These are phyloP conservation scores for Pharnaceum exiguum DNA, from an alignment of 148 eudicot species.

Conservation along the genomic window DNA sequence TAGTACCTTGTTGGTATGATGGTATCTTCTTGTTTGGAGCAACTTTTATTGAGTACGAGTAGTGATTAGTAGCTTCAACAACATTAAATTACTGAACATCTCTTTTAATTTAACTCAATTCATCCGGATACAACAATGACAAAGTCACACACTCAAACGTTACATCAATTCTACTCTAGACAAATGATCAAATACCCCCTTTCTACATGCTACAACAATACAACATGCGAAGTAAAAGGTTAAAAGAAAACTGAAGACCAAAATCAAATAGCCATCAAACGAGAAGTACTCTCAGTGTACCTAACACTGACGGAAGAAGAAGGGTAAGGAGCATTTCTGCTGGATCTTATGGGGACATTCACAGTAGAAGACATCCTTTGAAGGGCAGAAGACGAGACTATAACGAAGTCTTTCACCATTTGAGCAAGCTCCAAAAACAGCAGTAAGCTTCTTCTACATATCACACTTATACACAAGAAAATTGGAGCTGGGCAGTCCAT, in stretches of 20 bases:
- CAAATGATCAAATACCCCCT: neutral
- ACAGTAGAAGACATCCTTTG: slow-evolving; percentile 12
- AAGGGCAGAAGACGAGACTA: slow-evolving; percentile 13
- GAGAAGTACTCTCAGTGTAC: slow-evolving; percentile 15
- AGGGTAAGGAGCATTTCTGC: neutral
- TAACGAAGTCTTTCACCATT: slow-evolving; percentile 4
- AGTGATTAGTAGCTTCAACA: no score
- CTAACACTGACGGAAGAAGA: slow-evolving; percentile 11
- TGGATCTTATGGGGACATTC: neutral
- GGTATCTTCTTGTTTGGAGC: no score
- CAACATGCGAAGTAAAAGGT: neutral
- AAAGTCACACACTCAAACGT: no score
- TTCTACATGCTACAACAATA: neutral
- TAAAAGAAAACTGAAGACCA: neutral
- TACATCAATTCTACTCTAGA: no score
- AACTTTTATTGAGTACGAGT: no score
- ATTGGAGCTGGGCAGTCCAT: slow-evolving; percentile 11
- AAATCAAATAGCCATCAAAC: slow-evolving; percentile 17
- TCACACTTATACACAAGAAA: slow-evolving; percentile 13
- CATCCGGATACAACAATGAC: no score
- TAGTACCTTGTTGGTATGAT: no score
- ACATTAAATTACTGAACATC: no score
- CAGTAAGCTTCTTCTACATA: slow-evolving; percentile 23
- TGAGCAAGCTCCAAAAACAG: slow-evolving; percentile 15
- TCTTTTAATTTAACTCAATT: no score